These are phyloP conservation scores for Carex littledalei DNA, from an alignment of 176 grass and related monocot genomes.

Conservation along the genomic window DNA sequence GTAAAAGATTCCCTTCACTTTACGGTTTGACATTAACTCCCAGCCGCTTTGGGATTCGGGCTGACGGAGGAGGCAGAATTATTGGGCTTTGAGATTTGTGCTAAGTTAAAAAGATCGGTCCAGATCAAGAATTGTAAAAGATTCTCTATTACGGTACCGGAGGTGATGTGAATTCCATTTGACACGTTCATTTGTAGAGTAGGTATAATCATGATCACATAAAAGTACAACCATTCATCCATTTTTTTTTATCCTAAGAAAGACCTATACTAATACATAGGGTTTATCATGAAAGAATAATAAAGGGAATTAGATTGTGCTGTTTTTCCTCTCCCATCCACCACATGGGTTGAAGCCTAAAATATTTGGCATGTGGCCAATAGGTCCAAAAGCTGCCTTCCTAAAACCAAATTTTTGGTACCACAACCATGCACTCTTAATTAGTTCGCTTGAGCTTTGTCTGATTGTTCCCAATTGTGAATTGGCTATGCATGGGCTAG, in stretches of 20 bases:
- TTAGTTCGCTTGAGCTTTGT: neutral
- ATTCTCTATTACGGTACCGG: too few species aligned
- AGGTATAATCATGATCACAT: neutral
- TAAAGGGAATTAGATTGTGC: neutral
- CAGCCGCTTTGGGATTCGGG: too few species aligned
- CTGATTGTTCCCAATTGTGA: neutral
- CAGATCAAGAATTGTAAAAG: too few species aligned
- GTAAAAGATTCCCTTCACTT: too few species aligned
- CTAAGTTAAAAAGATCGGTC: too few species aligned
- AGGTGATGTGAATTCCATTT: too few species aligned
- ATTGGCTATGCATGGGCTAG: neutral
- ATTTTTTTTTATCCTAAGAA: neutral
- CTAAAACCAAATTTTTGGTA: neutral
- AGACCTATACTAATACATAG: neutral
- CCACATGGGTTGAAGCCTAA: constrained; percentile 26
- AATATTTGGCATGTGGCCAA: constrained; percentile 20
- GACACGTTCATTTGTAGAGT: neutral
- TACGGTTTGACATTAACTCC: too few species aligned
- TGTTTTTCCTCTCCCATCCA: neutral
- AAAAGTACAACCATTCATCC: neutral
- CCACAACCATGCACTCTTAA: neutral
- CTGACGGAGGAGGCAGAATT: too few species aligned
- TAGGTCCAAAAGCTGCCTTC: constrained; percentile 7
- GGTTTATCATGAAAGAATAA: neutral
- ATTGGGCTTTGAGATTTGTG: too few species aligned